These are phyloP conservation scores for Solanum clarkiae DNA, from an alignment of 257 asterid species.

Conservation along the genomic window DNA sequence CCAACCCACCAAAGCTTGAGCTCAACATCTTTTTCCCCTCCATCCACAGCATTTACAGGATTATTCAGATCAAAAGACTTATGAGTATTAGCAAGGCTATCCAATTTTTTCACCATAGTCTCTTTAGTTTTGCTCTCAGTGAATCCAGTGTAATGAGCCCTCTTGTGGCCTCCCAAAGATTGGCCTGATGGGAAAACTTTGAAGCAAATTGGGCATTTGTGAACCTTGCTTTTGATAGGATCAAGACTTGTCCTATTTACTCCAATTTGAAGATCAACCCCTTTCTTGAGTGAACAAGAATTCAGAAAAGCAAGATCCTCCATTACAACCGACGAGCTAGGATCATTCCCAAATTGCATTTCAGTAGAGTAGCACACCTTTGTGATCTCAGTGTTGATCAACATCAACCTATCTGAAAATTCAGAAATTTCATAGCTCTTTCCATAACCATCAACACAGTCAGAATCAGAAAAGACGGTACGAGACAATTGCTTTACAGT, in stretches of 20 bases:
- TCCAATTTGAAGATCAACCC: background rate
- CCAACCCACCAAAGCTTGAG: constrained; percentile 29
- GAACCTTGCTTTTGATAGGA: constrained; percentile 7
- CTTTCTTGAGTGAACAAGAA: constrained; percentile 7
- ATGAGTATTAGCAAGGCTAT: constrained; percentile 10
- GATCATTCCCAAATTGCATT: background rate
- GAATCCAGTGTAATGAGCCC: constrained; percentile 44
- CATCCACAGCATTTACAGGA: constrained; percentile 19
- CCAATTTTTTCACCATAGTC: constrained; percentile 1
- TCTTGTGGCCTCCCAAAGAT: constrained; percentile 83
- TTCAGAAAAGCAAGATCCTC: background rate
- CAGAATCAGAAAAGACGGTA: constrained; percentile 12
- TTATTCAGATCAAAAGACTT: constrained; percentile 33
- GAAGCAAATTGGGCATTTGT: constrained; percentile 45
- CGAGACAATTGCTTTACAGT: constrained; percentile 2
- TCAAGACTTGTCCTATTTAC: constrained; percentile 1
- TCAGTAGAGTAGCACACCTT: background rate
- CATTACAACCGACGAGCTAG: background rate
- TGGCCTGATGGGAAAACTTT: constrained; percentile 66
- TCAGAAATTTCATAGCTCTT: constrained; percentile 1
- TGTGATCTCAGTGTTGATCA: background rate
- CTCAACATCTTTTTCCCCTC: constrained; percentile 5
- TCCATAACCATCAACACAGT: background rate
- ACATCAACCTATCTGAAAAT: background rate
- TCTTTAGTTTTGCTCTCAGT: constrained; percentile 20